Percentiles rank a stretch among this genome's conserved stretches.
These are phyloP conservation scores for Podaxis pistillaris DNA, from an alignment of 768 basidiomycete species.

Conservation along the genomic window DNA sequence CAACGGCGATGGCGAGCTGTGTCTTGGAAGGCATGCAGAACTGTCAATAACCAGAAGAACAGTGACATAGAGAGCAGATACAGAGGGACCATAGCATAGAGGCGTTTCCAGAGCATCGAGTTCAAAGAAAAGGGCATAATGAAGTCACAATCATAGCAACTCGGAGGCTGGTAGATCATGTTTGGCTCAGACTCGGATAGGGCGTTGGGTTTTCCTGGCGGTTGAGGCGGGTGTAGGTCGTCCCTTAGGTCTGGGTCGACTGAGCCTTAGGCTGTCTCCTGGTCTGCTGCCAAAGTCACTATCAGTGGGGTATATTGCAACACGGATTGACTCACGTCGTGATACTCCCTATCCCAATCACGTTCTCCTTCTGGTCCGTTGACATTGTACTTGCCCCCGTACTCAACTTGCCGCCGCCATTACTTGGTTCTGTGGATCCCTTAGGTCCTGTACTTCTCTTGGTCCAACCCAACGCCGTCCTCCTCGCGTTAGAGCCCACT, in stretches of 20 bases:
- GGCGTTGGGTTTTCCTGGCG: slow-evolving; percentile 20
- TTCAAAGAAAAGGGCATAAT: background rate
- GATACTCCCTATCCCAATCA: slow-evolving; percentile 36
- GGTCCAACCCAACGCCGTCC: slow-evolving; percentile 60
- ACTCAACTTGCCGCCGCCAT: background rate
- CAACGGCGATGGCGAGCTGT: background rate
- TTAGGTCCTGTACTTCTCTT: slow-evolving; percentile 55
- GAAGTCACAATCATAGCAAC: background rate
- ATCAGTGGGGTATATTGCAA: background rate
- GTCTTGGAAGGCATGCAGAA: slow-evolving; percentile 4
- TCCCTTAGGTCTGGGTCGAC: slow-evolving; percentile 49
- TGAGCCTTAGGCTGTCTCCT: slow-evolving; percentile 46
- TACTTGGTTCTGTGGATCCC: slow-evolving; percentile 20
- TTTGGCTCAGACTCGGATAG: slow-evolving; percentile 32
- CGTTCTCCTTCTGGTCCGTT: slow-evolving; percentile 57
- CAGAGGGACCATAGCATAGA: slow-evolving; percentile 6
- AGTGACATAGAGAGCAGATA: background rate
- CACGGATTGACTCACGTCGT: slow-evolving; percentile 51
- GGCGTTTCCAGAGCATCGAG: background rate
- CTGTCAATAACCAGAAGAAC: background rate
- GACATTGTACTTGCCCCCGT: slow-evolving; percentile 19
- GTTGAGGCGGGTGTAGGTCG: slow-evolving; percentile 43
- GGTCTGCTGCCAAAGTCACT: slow-evolving; percentile 31
- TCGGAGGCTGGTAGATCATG: background rate
- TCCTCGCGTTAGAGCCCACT: slow-evolving; percentile 52